phyloP scores from a whole-genome alignment of 176 grass and related monocot species.

The Eragrostis curvula region DNA sequence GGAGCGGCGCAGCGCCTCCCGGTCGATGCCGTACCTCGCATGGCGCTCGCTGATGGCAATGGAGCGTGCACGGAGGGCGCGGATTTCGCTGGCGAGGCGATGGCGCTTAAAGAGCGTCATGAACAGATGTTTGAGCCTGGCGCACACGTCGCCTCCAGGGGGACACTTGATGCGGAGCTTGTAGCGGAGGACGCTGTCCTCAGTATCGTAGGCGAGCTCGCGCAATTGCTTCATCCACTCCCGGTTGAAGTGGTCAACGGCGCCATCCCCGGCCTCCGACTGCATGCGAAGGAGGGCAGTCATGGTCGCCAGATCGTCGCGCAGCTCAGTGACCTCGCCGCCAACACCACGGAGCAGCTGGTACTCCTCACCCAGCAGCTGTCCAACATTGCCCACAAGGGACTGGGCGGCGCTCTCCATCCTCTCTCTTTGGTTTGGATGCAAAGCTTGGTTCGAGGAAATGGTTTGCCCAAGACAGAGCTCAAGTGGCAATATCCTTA shows the following conservation, averaged over 20 bases:
- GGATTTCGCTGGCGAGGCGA: not conserved
- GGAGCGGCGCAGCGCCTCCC: not conserved
- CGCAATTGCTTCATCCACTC: too few relatives aligned
- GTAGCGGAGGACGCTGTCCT: not conserved
- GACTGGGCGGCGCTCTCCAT: not conserved
- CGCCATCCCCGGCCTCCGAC: too few relatives aligned
- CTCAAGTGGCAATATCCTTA: too few relatives aligned
- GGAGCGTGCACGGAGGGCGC: not conserved
- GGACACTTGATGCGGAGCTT: not conserved
- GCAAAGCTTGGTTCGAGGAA: too few relatives aligned
- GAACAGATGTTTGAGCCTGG: not conserved
- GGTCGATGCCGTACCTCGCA: not conserved
- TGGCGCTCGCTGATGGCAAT: not conserved
- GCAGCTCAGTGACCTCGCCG: not conserved
- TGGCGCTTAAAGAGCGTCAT: not conserved
- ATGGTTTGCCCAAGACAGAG: too few relatives aligned
- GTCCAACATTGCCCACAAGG: not conserved
- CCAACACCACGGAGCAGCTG: not conserved
- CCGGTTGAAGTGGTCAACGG: too few relatives aligned
- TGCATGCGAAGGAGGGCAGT: not conserved
- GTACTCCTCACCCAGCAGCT: not conserved
- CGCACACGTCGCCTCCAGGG: not conserved
- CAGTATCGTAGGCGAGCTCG: conserved; percentile 15
- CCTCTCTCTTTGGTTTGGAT: too few relatives aligned
- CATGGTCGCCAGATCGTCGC: not conserved